Evolutionary conservation across 2,329 filamentous ascomycete species (phyloP).

Genomic region (Camillea tinctor): DNA sequence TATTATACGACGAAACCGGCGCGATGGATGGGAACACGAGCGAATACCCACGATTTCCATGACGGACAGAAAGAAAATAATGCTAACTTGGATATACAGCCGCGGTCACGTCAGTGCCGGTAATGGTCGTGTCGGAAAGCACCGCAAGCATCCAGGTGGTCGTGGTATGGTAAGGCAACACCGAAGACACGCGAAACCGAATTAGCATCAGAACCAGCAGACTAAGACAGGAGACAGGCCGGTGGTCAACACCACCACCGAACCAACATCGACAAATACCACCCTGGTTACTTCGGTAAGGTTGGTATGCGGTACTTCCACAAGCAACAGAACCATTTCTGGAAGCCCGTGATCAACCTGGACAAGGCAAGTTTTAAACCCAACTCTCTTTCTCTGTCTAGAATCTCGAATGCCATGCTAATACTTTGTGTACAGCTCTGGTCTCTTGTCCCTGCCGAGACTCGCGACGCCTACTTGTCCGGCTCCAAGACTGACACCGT

Average conservation of each 20-base stretch:
- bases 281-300: conserved; percentile 99
- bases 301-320: conserved; percentile 96
- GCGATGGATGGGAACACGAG: conserved; percentile 11
- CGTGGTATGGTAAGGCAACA: conserved; percentile 72
- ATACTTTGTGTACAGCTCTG: conserved; percentile 64
- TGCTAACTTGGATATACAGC: conserved; percentile 49
- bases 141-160: conserved; percentile 86
- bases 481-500: conserved; percentile 83
- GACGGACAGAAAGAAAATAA: conserved; percentile 1
- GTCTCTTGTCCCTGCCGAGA: conserved; percentile 89
- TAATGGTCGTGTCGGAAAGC: conserved; percentile 98
- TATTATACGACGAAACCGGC: background rate
- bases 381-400: background rate
- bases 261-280: conserved; percentile 81
- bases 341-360: conserved; percentile 98
- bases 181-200: conserved; percentile 14
- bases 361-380: conserved; percentile 80
- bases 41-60: background rate
- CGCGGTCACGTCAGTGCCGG: conserved; percentile 98
- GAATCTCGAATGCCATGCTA: background rate
- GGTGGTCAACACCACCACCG: conserved; percentile 99
- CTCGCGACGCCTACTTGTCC: conserved; percentile 86
- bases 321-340: conserved; percentile 92
- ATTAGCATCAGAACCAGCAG: too few relatives aligned
- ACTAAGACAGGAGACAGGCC: conserved; percentile 47